Evolutionary conservation across 1,139 yeast species (phyloP), one percentile per base, ranked within the genome.

Genomic region (Trichomonascaceae sp.): DNA sequence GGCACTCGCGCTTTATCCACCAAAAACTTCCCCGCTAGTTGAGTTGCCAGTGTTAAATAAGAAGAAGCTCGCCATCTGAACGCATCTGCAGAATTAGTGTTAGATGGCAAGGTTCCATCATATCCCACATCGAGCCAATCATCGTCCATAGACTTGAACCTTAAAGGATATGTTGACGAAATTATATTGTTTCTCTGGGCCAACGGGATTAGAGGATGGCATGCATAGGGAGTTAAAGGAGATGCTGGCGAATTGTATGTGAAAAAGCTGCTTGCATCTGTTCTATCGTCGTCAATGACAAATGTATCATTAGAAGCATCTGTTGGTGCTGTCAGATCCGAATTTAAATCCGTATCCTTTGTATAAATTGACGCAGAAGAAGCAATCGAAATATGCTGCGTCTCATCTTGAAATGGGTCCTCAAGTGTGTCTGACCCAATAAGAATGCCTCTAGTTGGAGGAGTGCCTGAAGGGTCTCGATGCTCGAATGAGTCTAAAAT

Each of bases 71-170:
- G 15, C 54, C 56, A 30, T 51, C 50, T 17, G 51, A 30, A 17
- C 8, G 45, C 6, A 10, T 44, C 22, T n/a, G 22, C n/a, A 3
- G 30, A 22, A 4, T 10, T 30, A 18, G 22, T 18, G 20, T 20
- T 43, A 32, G 38, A 36, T 17, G 46, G 49, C 7, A 47, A 38
- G 13, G 44, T 41, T 4, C 52, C 52, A 22, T 44, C 32, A 17
- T 44, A 50, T 10, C 43, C 43, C 13, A 56, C 57, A 41, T 64
- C 67, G 17, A 64, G 56, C 67, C 67, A 64, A 55, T 63, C 67
- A 43, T 64, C 66, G 18, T 64, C 67, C 59, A 59, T 58, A 1
- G 64, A 58, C 43, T 57, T 52, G 56, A 64, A 63, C 36, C 54
- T 52, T 44, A 63, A 51, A n/a, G 65, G 59, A 18, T 56, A 56